Conservation (phyloP, 495 filamentous ascomycete genomes). For the Tuber indicum region DNA sequence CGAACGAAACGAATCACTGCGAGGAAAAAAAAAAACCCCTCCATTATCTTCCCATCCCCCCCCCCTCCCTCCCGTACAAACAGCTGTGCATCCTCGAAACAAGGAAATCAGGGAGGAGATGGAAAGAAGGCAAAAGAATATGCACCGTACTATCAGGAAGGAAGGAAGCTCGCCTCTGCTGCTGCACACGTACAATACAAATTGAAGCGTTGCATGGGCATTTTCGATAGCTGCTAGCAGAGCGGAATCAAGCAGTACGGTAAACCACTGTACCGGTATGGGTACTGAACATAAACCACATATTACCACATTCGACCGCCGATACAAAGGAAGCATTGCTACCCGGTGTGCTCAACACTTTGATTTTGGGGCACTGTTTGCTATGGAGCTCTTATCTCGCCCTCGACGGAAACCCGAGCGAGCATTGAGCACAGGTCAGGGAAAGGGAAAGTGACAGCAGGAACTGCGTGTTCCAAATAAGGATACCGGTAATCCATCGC, state of each 20-base stretch:
- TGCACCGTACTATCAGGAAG: neutral
- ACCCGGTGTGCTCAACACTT: neutral
- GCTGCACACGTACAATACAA: neutral
- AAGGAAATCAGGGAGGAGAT: constrained; percentile 4
- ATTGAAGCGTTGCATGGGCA: neutral
- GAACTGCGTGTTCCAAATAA: constrained; percentile 21
- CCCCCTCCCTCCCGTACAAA: neutral
- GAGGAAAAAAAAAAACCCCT: constrained; percentile 7
- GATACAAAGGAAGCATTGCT: constrained; percentile 1
- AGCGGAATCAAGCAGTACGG: neutral
- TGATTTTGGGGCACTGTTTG: neutral
- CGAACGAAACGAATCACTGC: neutral
- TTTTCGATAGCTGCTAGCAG: neutral
- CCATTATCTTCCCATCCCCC: neutral
- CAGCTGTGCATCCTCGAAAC: constrained; percentile 7
- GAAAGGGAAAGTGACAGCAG: constrained; percentile 25
- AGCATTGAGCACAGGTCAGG: constrained; percentile 2
- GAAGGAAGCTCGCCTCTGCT: neutral
- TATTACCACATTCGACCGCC: neutral
- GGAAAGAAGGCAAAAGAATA: neutral
- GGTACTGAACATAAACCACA: neutral
- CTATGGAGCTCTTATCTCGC: neutral
- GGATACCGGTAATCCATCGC: constrained; percentile 17
- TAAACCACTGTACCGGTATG: neutral
- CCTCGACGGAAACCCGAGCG: neutral